These are phyloP conservation scores for Cyclostephanos invisitatus DNA, from an alignment of 108 stramenopile genomes.

Conservation along the genomic window DNA sequence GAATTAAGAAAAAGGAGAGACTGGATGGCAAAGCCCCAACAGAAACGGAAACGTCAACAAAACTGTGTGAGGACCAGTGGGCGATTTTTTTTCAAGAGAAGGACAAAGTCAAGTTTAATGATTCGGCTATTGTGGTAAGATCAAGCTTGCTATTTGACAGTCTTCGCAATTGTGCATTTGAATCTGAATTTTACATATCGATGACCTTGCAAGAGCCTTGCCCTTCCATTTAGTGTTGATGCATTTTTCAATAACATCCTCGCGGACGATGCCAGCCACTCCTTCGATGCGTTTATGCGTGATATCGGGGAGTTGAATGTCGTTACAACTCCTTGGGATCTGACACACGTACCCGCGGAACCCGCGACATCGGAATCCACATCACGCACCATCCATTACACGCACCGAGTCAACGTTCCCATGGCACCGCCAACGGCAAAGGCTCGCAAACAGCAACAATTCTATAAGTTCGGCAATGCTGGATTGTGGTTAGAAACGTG, in stretches of 20 bases:
- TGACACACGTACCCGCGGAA: neutral
- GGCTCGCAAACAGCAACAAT: constrained; percentile 76
- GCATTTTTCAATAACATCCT: constrained; percentile 59
- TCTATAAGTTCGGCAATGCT: constrained; percentile 47
- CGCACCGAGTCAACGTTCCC: constrained; percentile 82
- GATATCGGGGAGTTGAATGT: constrained; percentile 58
- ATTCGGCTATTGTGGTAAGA: constrained; percentile 32
- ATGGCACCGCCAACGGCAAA: constrained; percentile 79
- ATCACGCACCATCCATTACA: constrained; percentile 66
- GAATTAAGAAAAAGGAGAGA: neutral
- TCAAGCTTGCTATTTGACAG: neutral
- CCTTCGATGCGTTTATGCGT: constrained; percentile 55
- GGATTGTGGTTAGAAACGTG: constrained; percentile 74
- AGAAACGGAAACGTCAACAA: constrained; percentile 11
- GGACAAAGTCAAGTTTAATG: constrained; percentile 25
- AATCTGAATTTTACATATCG: neutral
- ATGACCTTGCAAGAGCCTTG: constrained; percentile 9
- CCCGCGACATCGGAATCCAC: constrained; percentile 1
- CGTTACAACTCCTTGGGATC: constrained; percentile 58
- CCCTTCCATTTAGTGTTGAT: constrained; percentile 51
- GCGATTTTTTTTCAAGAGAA: constrained; percentile 25
- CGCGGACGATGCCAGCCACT: constrained; percentile 53
- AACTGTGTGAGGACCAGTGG: constrained; percentile 22
- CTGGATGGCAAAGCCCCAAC: neutral
- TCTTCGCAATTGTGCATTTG: neutral